phyloP scores from a whole-genome alignment of 192 early-diverging fungal genomes.

The Coemansia sp. region DNA sequence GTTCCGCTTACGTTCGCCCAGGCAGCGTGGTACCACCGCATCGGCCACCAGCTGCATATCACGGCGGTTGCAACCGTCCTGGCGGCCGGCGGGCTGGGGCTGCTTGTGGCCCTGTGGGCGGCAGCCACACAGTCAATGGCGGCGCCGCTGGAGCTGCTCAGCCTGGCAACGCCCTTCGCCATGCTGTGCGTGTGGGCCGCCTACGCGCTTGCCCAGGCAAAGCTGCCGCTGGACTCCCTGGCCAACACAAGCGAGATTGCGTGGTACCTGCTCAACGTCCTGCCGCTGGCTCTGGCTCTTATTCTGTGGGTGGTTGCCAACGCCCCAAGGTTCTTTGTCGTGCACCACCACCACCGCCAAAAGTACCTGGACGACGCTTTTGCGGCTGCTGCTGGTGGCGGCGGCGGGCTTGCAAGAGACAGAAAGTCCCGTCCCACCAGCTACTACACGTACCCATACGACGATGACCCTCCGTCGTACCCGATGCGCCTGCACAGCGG shows the following conservation, averaged over 20 bases:
- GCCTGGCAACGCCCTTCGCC: constrained; percentile 15
- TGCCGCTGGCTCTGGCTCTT: constrained; percentile 38
- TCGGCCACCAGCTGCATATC: constrained; percentile 22
- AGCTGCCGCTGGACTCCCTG: constrained; percentile 13
- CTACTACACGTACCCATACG: constrained; percentile 11
- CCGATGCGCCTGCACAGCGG: background rate
- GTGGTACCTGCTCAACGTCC: constrained; percentile 37
- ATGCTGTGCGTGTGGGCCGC: constrained; percentile 31
- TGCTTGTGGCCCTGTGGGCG: constrained; percentile 23
- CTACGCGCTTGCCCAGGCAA: constrained; percentile 28
- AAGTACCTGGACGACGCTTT: constrained; percentile 4
- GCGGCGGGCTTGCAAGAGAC: background rate
- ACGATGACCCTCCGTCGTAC: constrained; percentile 1
- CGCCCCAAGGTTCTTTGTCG: constrained; percentile 20
- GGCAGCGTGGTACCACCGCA: constrained; percentile 4
- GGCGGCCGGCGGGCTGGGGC: constrained; percentile 13
- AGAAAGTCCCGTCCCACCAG: constrained; percentile 4
- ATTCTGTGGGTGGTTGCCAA: constrained; percentile 31
- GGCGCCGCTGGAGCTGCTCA: background rate
- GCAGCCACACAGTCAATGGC: background rate
- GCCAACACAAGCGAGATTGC: constrained; percentile 29
- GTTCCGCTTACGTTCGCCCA: constrained; percentile 14
- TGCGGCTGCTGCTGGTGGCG: background rate
- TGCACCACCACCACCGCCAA: background rate
- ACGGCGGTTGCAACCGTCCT: constrained; percentile 8